A percentile compares a stretch with the other conserved stretches of the same genome.
phyloP scores from a whole-genome alignment of 768 basidiomycete genomes.

The Tulasnella sp. region DNA sequence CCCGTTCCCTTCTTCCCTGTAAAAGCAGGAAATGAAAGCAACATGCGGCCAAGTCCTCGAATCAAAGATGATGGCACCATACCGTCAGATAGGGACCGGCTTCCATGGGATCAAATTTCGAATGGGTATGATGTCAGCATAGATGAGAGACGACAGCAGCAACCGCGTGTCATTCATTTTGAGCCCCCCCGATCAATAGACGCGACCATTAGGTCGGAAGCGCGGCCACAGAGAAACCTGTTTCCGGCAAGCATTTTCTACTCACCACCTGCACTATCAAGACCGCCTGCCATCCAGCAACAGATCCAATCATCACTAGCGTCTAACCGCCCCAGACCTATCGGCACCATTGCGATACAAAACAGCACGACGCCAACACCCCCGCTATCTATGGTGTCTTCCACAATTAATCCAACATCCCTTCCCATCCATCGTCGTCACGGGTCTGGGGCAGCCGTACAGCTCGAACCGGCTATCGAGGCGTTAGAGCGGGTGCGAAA shows the following conservation, averaged over 20 bases:
- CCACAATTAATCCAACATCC: conserved; percentile 24
- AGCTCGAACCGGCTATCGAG: conserved; percentile 37
- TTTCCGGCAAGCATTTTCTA: conserved; percentile 3
- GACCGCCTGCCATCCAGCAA: neutral
- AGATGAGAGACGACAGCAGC: no score
- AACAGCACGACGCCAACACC: conserved; percentile 22
- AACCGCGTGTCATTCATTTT: neutral
- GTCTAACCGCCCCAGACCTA: no score
- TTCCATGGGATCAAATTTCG: no score
- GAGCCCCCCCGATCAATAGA: conserved; percentile 34
- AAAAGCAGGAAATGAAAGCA: no score
- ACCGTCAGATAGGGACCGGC: neutral
- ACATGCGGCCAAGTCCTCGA: no score
- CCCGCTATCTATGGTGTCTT: conserved; percentile 39
- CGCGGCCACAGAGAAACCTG: conserved; percentile 23
- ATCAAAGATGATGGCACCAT: no score
- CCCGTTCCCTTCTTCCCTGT: no score
- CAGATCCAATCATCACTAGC: no score
- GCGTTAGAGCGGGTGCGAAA: no score
- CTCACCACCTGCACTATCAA: neutral
- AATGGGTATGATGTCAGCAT: no score
- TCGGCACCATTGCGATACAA: conserved; percentile 3
- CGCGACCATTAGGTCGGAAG: conserved; percentile 22
- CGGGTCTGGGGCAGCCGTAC: conserved; percentile 40
- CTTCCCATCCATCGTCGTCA: conserved; percentile 32